Evolutionary conservation across 108 stramenopile species (phyloP), one percentile per base, ranked within the genome.

Genomic region (Skeletonema menzelii): DNA sequence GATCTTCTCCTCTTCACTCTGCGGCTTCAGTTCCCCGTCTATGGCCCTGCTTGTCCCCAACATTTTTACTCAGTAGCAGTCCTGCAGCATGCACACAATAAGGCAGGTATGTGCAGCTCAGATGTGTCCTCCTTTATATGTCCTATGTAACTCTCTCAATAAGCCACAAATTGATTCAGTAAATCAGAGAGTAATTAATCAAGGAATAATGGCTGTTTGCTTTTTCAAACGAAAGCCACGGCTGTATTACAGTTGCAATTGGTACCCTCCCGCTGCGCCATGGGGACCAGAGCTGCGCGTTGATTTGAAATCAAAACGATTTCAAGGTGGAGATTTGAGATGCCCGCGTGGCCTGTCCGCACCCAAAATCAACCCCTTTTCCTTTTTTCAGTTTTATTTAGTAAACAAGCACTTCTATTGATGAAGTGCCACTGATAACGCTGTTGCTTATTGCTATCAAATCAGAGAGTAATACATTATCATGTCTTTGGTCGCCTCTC

Each of bases 1-100:
- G 10, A 22, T 22, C 19, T 53, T 8, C 0, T 53, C 49, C 49
- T 53, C 49, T 8, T 53, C 49, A 12, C 42, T 38, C 46, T 49
- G 65, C 26, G 42, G 65, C 44, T 61, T 70, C 37, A 58, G 60
- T 20, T 69, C 37, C 28, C 69, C 69, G 27, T 69, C 69, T 5
- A 58, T n/a, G 44, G 69, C 58, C 59, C 44, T 70, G 11, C 42
- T 38, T 24, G 63, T 44, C 22, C 49, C 49, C 19, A 53, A 53
- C 49, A 53, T 53, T 0, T 53, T 47, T 24, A 53, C 49, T 53
- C 49, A 53, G 22, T 53, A 53, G 49, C 49, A 53, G 49, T 53
- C 49, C 49, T 53, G 49, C 49, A 22, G 49, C 22, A 7, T 15
- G 8, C 22, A 53, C 19, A 42, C 40, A 15, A n/a, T n/a, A n/a